Conservation (phyloP, 2,329 filamentous ascomycete genomes). For the Cladosporium sp. region DNA sequence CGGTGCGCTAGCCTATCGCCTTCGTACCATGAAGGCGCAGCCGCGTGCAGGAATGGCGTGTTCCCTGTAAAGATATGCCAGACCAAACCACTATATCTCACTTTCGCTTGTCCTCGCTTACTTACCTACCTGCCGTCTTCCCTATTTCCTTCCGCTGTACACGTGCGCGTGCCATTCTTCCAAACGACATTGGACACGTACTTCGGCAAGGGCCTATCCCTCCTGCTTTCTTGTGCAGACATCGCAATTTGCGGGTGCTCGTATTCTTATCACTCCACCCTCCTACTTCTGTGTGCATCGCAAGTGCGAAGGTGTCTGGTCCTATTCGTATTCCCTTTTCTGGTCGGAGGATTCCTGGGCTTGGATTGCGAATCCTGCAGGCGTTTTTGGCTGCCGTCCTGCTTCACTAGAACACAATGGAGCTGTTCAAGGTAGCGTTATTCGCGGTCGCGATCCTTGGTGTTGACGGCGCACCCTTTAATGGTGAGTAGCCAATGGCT, state of each 20-base stretch:
- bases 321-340: not conserved
- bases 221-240: not conserved
- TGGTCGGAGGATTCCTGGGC: constrained; percentile 4
- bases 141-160: not conserved
- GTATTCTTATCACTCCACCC: not conserved
- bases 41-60: not conserved
- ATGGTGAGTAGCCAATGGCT: constrained; percentile 2
- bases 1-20: not conserved
- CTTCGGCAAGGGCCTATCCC: not conserved
- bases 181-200: not conserved
- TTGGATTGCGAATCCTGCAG: constrained; percentile 3
- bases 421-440: not conserved
- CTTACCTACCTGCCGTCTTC: not conserved
- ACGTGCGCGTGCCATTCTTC: not conserved
- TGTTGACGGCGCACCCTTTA: not conserved
- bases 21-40: not conserved
- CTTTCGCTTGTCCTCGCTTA: constrained; percentile 8
- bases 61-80: not conserved
- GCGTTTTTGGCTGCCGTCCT: constrained; percentile 1
- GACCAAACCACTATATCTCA: not conserved
- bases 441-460: not conserved
- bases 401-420: not conserved
- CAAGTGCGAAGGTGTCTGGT: not conserved
- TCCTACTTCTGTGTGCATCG: not conserved
- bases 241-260: not conserved